Evolutionary conservation across 1,284 basidiomycete genomes (phyloP).

Genomic region (Trametes sp.): DNA sequence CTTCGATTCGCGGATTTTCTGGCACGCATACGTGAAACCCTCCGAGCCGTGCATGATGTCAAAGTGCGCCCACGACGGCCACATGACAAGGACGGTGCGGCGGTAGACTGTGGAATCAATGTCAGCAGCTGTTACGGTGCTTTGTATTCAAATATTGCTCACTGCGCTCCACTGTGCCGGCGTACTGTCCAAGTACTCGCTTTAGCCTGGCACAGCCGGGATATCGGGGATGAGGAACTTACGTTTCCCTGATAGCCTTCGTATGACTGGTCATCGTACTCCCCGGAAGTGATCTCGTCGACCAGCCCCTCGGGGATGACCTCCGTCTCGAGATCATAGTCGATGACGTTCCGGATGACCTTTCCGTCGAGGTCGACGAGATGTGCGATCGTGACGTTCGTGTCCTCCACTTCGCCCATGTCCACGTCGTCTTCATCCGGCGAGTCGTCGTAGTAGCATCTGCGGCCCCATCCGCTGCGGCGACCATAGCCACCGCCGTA

Average conservation of each 20-base stretch:
- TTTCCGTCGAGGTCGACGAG: conserved; percentile 49
- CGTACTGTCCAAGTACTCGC: neutral
- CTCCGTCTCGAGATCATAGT: conserved; percentile 38
- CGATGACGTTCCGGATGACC: conserved; percentile 32
- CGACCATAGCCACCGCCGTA: neutral
- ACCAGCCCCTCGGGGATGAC: conserved; percentile 44
- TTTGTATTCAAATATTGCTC: too few relatives aligned
- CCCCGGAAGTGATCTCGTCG: conserved; percentile 40
- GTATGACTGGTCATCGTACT: conserved; percentile 49
- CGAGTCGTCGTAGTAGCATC: conserved; percentile 24
- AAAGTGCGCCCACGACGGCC: conserved; percentile 41
- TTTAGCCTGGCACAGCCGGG: neutral
- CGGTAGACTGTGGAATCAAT: conserved; percentile 47
- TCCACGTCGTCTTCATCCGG: conserved; percentile 36
- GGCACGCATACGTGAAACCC: conserved; percentile 21
- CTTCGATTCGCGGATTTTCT: conserved; percentile 8
- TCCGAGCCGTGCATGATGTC: conserved; percentile 33
- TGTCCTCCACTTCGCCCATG: conserved; percentile 43
- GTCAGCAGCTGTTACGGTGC: too few relatives aligned
- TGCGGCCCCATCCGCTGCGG: neutral
- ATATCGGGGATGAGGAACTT: conserved; percentile 31
- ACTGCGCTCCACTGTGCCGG: neutral
- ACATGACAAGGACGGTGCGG: conserved; percentile 50
- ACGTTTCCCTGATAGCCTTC: conserved; percentile 45
- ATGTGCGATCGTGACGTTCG: conserved; percentile 37